Evolutionary conservation across 225 moss, liverwort and hornwort species (phyloP), one percentile per base, ranked within the genome.

Genomic region (Pleurozium schreberi): DNA sequence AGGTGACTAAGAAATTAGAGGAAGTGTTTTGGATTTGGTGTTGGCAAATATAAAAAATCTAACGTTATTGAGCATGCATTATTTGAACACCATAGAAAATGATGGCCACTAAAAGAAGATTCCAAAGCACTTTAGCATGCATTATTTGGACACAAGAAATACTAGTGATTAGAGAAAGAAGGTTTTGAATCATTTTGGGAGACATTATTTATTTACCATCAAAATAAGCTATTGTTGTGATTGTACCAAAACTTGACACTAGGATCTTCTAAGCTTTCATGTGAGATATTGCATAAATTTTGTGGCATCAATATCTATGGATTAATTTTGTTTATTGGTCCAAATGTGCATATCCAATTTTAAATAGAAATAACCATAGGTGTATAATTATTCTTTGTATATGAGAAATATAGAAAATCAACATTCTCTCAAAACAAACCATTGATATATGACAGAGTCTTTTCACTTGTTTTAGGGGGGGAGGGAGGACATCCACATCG

Each of bases 1-100:
- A 2, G 18, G 1, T 47, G 31, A 18, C 0, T 47, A 0, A 11
- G 6, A 18, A 74, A 18, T 47, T 6, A 18, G 31, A 6, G 2
- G 18, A 31, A 47, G 74, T 47, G 1, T 47, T 74, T 74, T 30
- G 31, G 28, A 47, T 3, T 30, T 0, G 11, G 0, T 30, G 18
- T 28, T 47, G 17, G 18, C 6, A 47, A 18, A 18, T 47, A 11
- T 6, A 31, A 74, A 43, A 71, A 27, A 43, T 27, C 16, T 3
- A 43, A 26, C 9, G 0, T 1, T 43, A 5, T 71, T 9, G 5
- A 73, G 18, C 2, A n/a, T 68, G 8, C n/a, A 68, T 68, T 68
- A 68, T 23, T n/a, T n/a, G n/a, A 22, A 23, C 11, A 22, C 7
- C 3, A 66, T 34, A 65, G 7, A 63, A 2, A 33, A 33, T 33